Percentiles rank a stretch among this genome's conserved stretches.
Evolutionary conservation across 2,329 filamentous ascomycete species (phyloP).

Genomic region (Pseudocercospora eumusae): DNA sequence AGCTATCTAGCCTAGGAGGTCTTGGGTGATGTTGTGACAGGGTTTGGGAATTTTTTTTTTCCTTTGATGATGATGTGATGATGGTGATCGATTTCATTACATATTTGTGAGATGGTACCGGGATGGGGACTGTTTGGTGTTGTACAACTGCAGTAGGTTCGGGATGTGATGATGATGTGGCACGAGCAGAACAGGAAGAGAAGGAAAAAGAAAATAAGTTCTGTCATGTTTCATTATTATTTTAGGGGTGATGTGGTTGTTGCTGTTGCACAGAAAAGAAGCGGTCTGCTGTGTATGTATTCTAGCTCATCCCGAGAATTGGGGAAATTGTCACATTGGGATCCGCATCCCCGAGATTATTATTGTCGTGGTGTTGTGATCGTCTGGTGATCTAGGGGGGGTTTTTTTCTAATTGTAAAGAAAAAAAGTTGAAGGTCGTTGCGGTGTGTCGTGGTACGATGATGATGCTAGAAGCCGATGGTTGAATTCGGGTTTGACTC

Average conservation of each 20-base stretch:
- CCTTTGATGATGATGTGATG: too few species aligned
- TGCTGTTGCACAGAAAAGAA: background rate
- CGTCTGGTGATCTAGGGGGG: background rate
- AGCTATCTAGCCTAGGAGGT: too few species aligned
- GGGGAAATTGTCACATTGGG: background rate
- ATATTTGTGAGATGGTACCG: background rate
- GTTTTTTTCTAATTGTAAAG: too few species aligned
- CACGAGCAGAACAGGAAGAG: background rate
- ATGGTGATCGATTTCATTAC: background rate
- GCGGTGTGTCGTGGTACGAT: background rate
- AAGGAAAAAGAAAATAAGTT: background rate
- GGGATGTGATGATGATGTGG: background rate
- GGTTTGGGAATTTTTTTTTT: background rate
- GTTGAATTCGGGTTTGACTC: background rate
- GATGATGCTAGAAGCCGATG: background rate
- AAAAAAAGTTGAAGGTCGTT: too few species aligned
- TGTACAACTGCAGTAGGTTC: background rate
- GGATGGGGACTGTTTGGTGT: background rate
- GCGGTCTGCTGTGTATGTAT: background rate
- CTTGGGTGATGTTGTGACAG: background rate
- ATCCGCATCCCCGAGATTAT: background rate
- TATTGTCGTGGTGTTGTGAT: background rate
- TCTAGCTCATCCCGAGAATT: background rate
- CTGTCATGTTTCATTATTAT: too few species aligned
- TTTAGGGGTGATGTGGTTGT: background rate